Percentiles rank a stretch among this genome's conserved stretches.
phyloP scores from a whole-genome alignment of 495 filamentous ascomycete species.

The Neurospora sp. region DNA sequence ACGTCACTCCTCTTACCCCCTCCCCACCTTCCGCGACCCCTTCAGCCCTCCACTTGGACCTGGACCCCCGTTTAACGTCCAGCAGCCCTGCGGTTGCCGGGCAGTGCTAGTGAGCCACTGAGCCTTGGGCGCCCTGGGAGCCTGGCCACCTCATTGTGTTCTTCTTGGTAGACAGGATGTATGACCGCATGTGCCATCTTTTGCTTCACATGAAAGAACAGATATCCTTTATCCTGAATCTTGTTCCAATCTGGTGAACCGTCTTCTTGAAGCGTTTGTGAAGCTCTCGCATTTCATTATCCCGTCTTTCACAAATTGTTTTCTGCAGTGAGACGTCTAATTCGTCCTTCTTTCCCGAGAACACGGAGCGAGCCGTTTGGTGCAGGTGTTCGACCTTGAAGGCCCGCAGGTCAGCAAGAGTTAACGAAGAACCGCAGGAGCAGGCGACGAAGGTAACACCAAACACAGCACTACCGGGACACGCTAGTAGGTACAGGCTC shows the following conservation, averaged over 20 bases:
- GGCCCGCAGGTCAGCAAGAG: not conserved
- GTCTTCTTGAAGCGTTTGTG: not conserved
- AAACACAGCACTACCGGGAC: not conserved
- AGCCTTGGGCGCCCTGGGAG: not conserved
- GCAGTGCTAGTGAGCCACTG: not conserved
- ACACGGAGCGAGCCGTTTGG: not conserved
- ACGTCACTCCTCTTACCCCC: constrained; percentile 1
- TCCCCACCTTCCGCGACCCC: not conserved
- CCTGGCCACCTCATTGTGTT: not conserved
- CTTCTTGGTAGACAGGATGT: not conserved
- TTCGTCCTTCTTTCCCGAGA: not conserved
- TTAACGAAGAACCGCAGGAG: not conserved
- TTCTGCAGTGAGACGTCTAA: not conserved
- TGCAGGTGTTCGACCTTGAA: not conserved
- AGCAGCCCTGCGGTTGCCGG: not conserved
- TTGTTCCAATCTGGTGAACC: not conserved
- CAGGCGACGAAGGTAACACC: not conserved
- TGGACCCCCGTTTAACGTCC: not conserved
- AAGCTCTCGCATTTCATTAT: not conserved
- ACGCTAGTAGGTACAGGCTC: not conserved
- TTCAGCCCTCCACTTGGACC: not conserved
- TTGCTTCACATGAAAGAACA: not conserved
- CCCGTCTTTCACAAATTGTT: not conserved
- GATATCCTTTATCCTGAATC: not conserved
- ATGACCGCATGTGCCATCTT: not conserved